A percentile compares a stretch with the other conserved stretches of the same genome.
Evolutionary conservation across 148 eudicot species (phyloP).

Genomic region (Rheum nobile): DNA sequence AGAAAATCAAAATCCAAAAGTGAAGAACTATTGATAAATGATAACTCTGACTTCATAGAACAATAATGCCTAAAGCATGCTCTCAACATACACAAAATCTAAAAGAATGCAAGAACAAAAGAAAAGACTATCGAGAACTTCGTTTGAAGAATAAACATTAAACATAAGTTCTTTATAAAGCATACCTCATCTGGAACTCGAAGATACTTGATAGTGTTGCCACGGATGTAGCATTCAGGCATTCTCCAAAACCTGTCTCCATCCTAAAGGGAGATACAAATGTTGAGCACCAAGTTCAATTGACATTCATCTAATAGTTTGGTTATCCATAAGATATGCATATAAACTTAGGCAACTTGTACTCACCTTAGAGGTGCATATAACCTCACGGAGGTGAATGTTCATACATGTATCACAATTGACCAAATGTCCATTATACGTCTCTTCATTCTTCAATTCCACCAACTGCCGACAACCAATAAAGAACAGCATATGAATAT

Average conservation of each 20-base stretch:
- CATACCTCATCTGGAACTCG: slow-evolving; percentile 38
- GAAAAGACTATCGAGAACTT: no score
- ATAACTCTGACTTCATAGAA: not conserved
- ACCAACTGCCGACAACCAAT: slow-evolving; percentile 39
- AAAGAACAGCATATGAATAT: not conserved
- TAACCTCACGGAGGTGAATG: slow-evolving; percentile 93
- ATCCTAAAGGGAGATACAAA: slow-evolving; percentile 34
- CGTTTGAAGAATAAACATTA: no score
- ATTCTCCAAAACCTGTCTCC: slow-evolving; percentile 95
- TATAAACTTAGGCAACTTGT: not conserved
- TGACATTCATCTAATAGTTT: not conserved
- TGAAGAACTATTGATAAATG: not conserved
- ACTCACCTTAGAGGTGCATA: slow-evolving; percentile 82
- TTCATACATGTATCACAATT: slow-evolving; percentile 98
- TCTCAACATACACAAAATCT: not conserved
- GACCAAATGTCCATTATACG: slow-evolving; percentile 90
- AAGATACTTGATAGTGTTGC: slow-evolving; percentile 76
- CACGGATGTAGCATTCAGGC: slow-evolving; percentile 91
- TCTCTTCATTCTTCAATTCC: slow-evolving; percentile 91
- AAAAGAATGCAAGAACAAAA: not conserved
- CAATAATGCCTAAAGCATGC: not conserved
- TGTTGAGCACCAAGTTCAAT: not conserved
- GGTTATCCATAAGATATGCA: not conserved
- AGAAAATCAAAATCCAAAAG: not conserved
- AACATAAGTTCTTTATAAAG: not conserved